Evolutionary conservation across 306 rosid species (phyloP), one percentile per base, ranked within the genome.

Genomic region (Mucuna pruriens): DNA sequence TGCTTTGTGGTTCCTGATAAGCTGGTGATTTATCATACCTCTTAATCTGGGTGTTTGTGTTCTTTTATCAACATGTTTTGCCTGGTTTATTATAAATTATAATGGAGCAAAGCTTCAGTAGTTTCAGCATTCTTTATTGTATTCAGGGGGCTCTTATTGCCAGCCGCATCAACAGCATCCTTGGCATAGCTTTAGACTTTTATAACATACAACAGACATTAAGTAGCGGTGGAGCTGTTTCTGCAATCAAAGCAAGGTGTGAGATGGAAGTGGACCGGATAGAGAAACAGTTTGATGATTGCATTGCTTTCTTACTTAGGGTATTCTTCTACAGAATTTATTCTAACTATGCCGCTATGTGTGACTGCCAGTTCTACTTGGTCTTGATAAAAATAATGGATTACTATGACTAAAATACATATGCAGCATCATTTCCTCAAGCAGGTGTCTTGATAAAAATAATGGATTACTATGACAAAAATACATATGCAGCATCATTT

Each of bases 1-100:
- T 95, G 99, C 73, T 95, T 95, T 86, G 97, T 91, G 87, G 96
- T 93, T 76, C 99, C 97, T 7, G 99, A 95, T 89, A 95, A 95
- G 88, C 95, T 95, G 94, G 99, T 91, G 86, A 44, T 80, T 87
- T 44, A 69, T 77, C 45, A 10, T 65, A 5, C 46, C 83, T 70
- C 26, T 64, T 40, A 54, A 55, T 61, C 69, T 77, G 74, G 33
- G 31, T 11, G 15, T 63, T 26, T 26, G 7, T 66, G 67, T 61
- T 80, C n/a, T 80, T 38, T 45, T 17, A 78, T 49, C 79, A 67
- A 77, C 45, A 38, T 81, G 29, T 80, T 80, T 81, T 48, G 80
- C 69, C 62, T 36, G 33, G 60, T 71, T 69, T 7, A 62, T 74
- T 80, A 55, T 78, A 64, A 74, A 42, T 51, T 80, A 23, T 57